Evolutionary conservation across 2,329 filamentous ascomycete species (phyloP), one percentile per base, ranked within the genome.

Genomic region (Neospermospora avenae): DNA sequence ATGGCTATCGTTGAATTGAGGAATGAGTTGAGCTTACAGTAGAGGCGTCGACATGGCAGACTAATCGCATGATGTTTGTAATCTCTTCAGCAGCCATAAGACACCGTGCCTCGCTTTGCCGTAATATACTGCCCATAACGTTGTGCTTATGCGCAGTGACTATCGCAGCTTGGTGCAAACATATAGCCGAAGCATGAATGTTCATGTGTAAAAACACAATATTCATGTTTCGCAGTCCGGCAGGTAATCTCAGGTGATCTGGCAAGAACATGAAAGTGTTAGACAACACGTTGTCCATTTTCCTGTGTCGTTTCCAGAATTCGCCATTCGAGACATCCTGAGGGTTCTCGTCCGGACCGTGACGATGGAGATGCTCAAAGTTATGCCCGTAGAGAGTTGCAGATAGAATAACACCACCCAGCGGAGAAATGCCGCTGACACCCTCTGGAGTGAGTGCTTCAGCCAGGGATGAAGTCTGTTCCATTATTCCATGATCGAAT

Each of bases 121-220:
- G 83, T 59, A 86, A 85, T 28, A 95, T 81, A 31, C 81, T 79
- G 1, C 81, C 77, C 0, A 86, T 81, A 56, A 96, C 75, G 2
- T 83, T 81, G 70, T 93, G 81, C 69, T 86, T 87, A 58, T 92
- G 88, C 0, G 88, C 88, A 70, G 90, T 93, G 74, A 93, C 91
- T 8, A 95, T 86, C 1, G 93, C 92, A 1, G 91, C 90, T 73
- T 96, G 91, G 70, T 97, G 93, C 4, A 97, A 79, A 72, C 91
- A 96, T 56, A 97, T 96, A 8, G 89, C 84, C 1, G 90, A 88
- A 0, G 92, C 91, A 70, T 97, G 93, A 2, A 97, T 83, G 70
- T 90, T 92, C 79, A 97, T 88, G 65, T 96, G 96, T 54, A 87
- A 80, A 71, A 96, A 93, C 0, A 96, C 82, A 6, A 91, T 85